Base-by-base conservation (phyloP, 306 rosid species). In the Citrullus amarus region DNA sequence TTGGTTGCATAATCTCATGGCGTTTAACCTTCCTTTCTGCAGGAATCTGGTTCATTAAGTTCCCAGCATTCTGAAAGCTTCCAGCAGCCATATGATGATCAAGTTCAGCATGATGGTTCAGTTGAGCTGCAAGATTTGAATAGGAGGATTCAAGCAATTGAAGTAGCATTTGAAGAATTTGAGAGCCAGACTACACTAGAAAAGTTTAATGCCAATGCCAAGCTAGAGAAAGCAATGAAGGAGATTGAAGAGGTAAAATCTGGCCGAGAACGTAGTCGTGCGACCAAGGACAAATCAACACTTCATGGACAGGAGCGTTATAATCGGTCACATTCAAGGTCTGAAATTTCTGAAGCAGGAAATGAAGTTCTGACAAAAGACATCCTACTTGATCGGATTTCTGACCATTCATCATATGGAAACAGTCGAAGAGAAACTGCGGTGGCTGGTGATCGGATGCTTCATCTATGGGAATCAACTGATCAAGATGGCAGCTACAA, bases 291-390 rank as follows among this genome's bases (percentile, higher is more conserved):
- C 76, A 54, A 77, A 78, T 69, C 82, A 50, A n/a, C 39, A 71
- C 22, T 25, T 48, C 77, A 39, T 28, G 77, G 60, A 28, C 46
- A 56, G 0, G 54, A 76, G 6, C 32, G 39, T 18, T 54, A 54
- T 55, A 56, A 36, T 53, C 78, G 82, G 58, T 58, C 76, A 59
- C 68, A 79, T 80, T 85, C 84, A 34, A 83, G 69, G 78, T 81
- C 73, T 60, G 87, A 89, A 79, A 80, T 84, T 66, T 86, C 90
- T 10, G 92, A 86, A 53, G 79, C 87, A 28, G 90, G 90, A 77
- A 85, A 34, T 77, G 99, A 96, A 77, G 92, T 93, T 80, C 82
- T 87, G n/a, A 92, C 99, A 39, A 96, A 96, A 82, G 99, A 96
- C 88, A 96, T 96, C 73, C 73, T 93, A 85, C 99, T 96, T 22